These are phyloP conservation scores for Taiwanofungus camphoratus DNA, from an alignment of 1,284 basidiomycete species.

Conservation along the genomic window DNA sequence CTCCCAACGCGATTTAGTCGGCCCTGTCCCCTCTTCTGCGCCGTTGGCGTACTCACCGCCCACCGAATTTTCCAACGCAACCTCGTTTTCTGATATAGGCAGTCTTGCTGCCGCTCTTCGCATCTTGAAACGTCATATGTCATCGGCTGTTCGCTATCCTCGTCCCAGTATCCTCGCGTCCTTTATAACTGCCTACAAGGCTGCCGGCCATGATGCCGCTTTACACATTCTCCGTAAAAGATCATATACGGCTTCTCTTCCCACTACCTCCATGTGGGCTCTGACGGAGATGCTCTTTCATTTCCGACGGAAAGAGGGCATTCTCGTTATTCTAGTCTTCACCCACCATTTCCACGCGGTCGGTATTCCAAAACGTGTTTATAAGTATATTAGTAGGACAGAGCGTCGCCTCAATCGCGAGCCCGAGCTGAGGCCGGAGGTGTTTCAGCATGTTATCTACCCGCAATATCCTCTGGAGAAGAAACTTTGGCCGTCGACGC, in stretches of 20 bases:
- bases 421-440: not conserved
- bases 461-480: slow-evolving; percentile 6
- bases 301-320: slow-evolving; percentile 17
- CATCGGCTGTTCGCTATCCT: not conserved
- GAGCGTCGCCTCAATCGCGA: not conserved
- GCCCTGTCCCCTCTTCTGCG: not conserved
- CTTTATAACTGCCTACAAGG: slow-evolving; percentile 17
- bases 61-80: not conserved
- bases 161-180: slow-evolving; percentile 10
- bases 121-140: slow-evolving; percentile 6
- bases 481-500: slow-evolving; percentile 29
- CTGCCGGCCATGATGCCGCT: slow-evolving; percentile 3
- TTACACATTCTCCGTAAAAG: slow-evolving; percentile 15
- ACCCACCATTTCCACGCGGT: slow-evolving; percentile 29
- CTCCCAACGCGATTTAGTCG: not conserved
- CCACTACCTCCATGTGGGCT: slow-evolving; percentile 25
- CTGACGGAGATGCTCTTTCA: slow-evolving; percentile 35
- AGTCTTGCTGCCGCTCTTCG: slow-evolving; percentile 9
- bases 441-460: slow-evolving; percentile 1
- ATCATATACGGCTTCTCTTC: slow-evolving; percentile 13
- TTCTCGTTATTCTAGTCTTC: slow-evolving; percentile 24
- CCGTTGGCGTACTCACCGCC: not conserved
- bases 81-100: not conserved
- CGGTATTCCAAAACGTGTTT: slow-evolving; percentile 27
- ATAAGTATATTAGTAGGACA: not conserved